Evolutionary conservation across 2,329 filamentous ascomycete genomes (phyloP), one percentile per base, ranked within the genome.

Genomic region (Calonectria naviculata): DNA sequence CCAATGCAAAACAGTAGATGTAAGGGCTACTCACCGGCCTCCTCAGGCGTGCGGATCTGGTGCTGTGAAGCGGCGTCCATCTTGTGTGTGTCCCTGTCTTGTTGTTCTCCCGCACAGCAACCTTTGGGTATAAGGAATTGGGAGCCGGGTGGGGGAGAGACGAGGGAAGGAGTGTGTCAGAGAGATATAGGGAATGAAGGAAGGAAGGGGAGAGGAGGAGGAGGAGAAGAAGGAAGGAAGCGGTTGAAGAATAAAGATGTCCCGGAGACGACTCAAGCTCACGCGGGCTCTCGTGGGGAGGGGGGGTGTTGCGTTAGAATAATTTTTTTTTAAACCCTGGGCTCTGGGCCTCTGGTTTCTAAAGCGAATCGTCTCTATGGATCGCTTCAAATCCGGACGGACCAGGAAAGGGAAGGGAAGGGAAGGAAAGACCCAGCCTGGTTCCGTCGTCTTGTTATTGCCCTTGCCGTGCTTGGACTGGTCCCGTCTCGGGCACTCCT

Each of bases 41-140:
- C 90, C 85, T 90, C 88, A 81, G 90, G 87, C 83, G 89, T 90
- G 80, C 86, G 86, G 80, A 91, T 87, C 81, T 82, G 80, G 75
- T 84, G 79, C 74, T 78, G 76, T 65, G 75, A 67, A 70, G 80
- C 78, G 76, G 80, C 77, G 73, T 86, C 84, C 86, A 87, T 88
- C 56, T 61, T 63, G 74, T 82, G 74, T 77, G 74, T 73, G 65
- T 54, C 65, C 75, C 77, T 74, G 73, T 79, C 73, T 58, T 58
- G 74, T 74, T 72, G 78, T 76, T 68, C 52, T 71, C 60, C 66
- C 49, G 64, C 62, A 73, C 62, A 72, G 70, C 62, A 65, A 67
- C 54, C 62, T 61, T 66, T 64, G 52, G 52, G 52, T 58, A 58
- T 58, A 56, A 58, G 52, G 52, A 58, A 58, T 58, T 70, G 31